Conservation (phyloP, 257 asterid species). For the Solanum ossicruentum region DNA sequence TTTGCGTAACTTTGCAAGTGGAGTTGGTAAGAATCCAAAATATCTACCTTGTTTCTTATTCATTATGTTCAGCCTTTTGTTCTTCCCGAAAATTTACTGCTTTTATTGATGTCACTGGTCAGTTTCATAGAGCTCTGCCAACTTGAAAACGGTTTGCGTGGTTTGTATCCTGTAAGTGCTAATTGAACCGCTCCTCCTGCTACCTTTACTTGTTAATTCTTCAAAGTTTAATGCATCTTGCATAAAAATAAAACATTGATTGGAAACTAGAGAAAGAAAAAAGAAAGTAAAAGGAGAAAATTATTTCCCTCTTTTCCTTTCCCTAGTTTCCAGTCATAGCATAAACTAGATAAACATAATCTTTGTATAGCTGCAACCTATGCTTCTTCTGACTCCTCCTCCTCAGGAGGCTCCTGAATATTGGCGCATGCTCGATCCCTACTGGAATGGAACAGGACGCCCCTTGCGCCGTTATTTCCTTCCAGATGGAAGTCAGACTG, state of each 20-base stretch:
- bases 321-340: background rate
- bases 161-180: background rate
- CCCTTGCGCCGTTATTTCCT: conserved; percentile 63
- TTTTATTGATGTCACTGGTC: background rate
- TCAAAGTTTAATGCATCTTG: background rate
- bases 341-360: background rate
- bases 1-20: background rate
- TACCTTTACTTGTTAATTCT: background rate
- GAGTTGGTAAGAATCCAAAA: background rate
- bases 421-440: conserved; percentile 73
- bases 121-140: background rate
- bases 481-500: conserved; percentile 68
- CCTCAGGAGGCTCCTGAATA: conserved; percentile 57
- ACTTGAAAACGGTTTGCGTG: background rate
- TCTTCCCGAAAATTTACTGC: background rate
- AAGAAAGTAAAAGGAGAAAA: background rate
- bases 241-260: background rate
- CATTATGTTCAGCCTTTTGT: background rate
- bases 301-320: background rate
- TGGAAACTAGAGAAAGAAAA: background rate
- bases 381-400: background rate
- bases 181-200: background rate
- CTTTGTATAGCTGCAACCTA: background rate
- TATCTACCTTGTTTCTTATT: background rate
- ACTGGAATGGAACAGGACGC: conserved; percentile 44